These are phyloP conservation scores for Aspergillus sergii DNA, from an alignment of 2,329 filamentous ascomycete species.

Conservation along the genomic window DNA sequence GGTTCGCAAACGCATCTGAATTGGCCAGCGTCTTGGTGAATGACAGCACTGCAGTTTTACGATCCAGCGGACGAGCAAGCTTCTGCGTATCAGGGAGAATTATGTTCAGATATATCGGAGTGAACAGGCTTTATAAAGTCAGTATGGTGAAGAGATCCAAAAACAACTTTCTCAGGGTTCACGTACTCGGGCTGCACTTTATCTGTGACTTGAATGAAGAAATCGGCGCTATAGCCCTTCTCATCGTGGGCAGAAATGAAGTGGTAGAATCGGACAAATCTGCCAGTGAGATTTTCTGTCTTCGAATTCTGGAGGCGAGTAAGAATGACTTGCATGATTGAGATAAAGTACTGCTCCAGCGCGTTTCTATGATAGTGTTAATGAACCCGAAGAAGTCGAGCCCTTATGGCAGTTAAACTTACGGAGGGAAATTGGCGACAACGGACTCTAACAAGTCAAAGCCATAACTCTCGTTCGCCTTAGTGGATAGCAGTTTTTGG, in stretches of 20 bases:
- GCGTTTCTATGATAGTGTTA: slow-evolving; percentile 50
- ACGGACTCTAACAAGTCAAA: slow-evolving; percentile 90
- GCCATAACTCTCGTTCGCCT: slow-evolving; percentile 80
- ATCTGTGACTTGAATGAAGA: slow-evolving; percentile 84
- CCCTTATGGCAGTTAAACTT: slow-evolving; percentile 41
- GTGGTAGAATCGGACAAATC: slow-evolving; percentile 94
- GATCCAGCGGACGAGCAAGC: slow-evolving; percentile 81
- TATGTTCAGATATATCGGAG: slow-evolving; percentile 80
- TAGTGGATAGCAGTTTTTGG: slow-evolving; percentile 80
- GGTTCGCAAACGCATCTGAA: slow-evolving; percentile 77
- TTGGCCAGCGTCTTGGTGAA: slow-evolving; percentile 90
- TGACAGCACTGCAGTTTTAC: slow-evolving; percentile 90
- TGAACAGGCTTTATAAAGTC: slow-evolving; percentile 64
- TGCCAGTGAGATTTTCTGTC: slow-evolving; percentile 80
- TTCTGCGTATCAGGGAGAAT: slow-evolving; percentile 89
- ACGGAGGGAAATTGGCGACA: slow-evolving; percentile 71
- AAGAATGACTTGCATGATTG: slow-evolving; percentile 80
- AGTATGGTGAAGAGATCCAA: neutral
- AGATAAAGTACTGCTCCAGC: slow-evolving; percentile 75
- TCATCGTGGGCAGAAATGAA: slow-evolving; percentile 79
- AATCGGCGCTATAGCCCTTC: slow-evolving; percentile 85
- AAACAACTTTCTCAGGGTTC: neutral
- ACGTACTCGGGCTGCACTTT: slow-evolving; percentile 69
- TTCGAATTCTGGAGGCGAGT: slow-evolving; percentile 70
- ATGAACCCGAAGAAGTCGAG: neutral